Conservation (phyloP, 208 protist genomes). For the Herpetomonas samuelpessoai region DNA sequence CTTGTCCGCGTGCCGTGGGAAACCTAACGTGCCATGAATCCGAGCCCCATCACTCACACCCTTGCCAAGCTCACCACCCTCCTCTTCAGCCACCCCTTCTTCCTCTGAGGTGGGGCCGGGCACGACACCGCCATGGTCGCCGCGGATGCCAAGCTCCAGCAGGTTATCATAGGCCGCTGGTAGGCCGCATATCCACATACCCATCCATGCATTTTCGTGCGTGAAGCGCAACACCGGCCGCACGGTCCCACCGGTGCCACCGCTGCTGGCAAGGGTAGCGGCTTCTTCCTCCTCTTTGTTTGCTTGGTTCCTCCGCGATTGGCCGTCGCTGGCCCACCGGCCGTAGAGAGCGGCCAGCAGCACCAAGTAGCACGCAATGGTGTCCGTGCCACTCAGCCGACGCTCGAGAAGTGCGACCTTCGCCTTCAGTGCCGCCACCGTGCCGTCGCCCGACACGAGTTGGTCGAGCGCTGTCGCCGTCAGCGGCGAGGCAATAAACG, state of each 20-base stretch:
- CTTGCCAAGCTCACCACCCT: neutral
- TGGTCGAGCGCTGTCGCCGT: neutral
- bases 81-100: neutral
- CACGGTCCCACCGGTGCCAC: neutral
- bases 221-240: conserved; percentile 22
- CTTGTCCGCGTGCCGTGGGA: conserved; percentile 40
- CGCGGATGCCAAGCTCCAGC: conserved; percentile 45
- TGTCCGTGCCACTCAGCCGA: conserved; percentile 49
- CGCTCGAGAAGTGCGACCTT: conserved; percentile 33
- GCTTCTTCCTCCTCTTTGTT: neutral
- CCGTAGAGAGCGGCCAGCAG: conserved; percentile 52
- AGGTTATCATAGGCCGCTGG: conserved; percentile 79
- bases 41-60: neutral
- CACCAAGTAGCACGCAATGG: conserved; percentile 71
- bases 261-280: neutral
- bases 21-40: too few species aligned
- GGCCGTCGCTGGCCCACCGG: conserved; percentile 15
- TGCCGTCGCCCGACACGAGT: neutral
- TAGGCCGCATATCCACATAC: conserved; percentile 59
- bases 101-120: neutral
- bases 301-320: neutral
- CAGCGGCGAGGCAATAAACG: conserved; percentile 14
- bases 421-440: conserved; percentile 10
- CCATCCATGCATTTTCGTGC: conserved; percentile 73
- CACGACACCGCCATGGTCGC: neutral